phyloP scores from a whole-genome alignment of 768 basidiomycete species.

The Boletus edulis region DNA sequence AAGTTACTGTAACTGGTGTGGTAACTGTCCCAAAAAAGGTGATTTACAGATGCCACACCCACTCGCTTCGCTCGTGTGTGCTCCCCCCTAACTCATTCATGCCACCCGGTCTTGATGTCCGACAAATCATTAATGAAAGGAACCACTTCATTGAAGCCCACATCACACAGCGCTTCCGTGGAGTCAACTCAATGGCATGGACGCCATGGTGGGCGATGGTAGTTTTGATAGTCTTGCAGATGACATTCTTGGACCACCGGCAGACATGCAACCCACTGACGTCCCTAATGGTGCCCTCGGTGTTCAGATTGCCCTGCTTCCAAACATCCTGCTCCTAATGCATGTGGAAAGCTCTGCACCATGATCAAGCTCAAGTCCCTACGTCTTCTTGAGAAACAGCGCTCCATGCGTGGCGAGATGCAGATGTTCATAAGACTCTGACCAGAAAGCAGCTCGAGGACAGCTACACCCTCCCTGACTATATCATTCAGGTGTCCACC shows the following conservation, averaged over 20 bases:
- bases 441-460: no score
- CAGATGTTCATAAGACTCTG: no score
- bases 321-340: conserved; percentile 52
- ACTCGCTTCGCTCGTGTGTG: no score
- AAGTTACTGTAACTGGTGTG: no score
- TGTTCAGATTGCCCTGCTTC: conserved; percentile 1
- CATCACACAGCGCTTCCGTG: conserved; percentile 82
- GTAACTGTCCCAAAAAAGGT: no score
- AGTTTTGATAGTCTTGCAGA: conserved; percentile 53
- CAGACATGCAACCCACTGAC: background rate
- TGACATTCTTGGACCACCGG: conserved; percentile 24
- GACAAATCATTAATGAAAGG: conserved; percentile 87
- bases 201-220: conserved; percentile 79
- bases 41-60: no score
- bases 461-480: no score
- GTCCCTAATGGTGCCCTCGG: conserved; percentile 32
- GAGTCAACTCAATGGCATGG: conserved; percentile 65
- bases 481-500: no score
- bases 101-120: conserved; percentile 90
- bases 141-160: conserved; percentile 89
- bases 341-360: conserved; percentile 82
- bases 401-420: conserved; percentile 53
- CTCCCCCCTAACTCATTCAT: no score
- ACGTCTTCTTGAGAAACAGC: conserved; percentile 86
- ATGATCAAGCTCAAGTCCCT: conserved; percentile 93